Evolutionary conservation across 768 basidiomycete genomes (phyloP).

Genomic region (Phylloporus sp.): DNA sequence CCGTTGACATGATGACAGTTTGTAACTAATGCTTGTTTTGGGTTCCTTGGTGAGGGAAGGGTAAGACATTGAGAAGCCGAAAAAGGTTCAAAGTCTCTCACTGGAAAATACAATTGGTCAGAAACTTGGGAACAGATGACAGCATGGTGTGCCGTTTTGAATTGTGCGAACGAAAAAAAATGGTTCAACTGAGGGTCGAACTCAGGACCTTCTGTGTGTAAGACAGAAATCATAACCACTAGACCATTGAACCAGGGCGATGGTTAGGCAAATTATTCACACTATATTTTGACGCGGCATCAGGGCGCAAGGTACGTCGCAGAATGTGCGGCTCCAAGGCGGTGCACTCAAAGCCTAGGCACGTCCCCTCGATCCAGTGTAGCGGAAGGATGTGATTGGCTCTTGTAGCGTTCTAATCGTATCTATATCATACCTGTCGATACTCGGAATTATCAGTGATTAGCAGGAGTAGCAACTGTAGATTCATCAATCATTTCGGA

Average conservation of each 20-base stretch:
- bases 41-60: neutral
- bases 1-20: neutral
- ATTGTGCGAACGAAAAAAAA: slow-evolving; percentile 8
- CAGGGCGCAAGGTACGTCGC: neutral
- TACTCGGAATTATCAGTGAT: neutral
- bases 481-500: neutral
- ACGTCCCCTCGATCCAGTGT: too few relatives aligned
- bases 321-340: neutral
- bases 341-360: too few relatives aligned
- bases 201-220: slow-evolving; percentile 40
- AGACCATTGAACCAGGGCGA: slow-evolving; percentile 49
- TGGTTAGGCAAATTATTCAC: rapidly evolving
- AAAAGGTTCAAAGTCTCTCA: neutral
- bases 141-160: neutral
- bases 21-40: neutral
- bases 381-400: neutral
- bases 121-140: neutral
- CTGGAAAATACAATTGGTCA: neutral
- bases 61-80: neutral
- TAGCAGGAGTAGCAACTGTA: neutral
- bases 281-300: neutral
- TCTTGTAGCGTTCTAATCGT: neutral
- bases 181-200: slow-evolving; percentile 45
- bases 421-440: neutral
- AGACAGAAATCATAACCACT: slow-evolving; percentile 61